Base-by-base conservation (phyloP, 176 grass and related monocot genomes). In the Chloris gayana region DNA sequence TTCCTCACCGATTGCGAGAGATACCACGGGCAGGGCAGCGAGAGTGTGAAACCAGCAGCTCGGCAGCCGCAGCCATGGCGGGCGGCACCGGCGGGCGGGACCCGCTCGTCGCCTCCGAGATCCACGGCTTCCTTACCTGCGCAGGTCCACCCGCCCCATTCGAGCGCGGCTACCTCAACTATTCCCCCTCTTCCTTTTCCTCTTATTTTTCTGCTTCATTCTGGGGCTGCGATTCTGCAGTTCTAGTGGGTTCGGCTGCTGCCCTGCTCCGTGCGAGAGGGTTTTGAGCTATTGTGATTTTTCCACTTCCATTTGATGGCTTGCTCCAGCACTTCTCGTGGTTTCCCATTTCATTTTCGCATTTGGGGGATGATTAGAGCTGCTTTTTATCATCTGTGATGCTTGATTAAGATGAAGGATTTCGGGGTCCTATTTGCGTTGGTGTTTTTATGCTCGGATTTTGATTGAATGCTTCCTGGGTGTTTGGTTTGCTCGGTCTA, bases 101-200 rank as follows among this genome's bases (percentile, higher is more conserved):
- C 18, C 79, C 42, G n/a, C 92, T 98, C 58, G 30, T 83, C 72
- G 84, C 73, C 69, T 91, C 88, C 50, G 90, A 91, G 84, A 95
- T 98, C 88, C 96, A 98, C 67, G 96, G 96, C 62, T 98, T 98
- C 85, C 76, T 46, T 34, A 95, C 88, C 22, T 72, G 65, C 35
- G 67, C 88, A 93, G 96, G 96, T 95, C 53, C 42, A 25, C 49
- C 9, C 72, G 32, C 50, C 39, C 75, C 7, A 31, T 58, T 62
- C 70, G 59, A 82, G 9, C 45, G 24, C 61, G 22, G 15, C 34
- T 57, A 44, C 38, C 42, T 69, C 32, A n/a, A 62, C n/a, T 73
- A 10, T 2, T 13, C 60, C 66, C 50, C n/a, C 0, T 2, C 29
- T 5, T 15, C 13, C 21, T 25, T 14, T 61, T 59, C 6, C 82